Conservation (phyloP, 352 stramenopile species). For the Phytophthora constricta region DNA sequence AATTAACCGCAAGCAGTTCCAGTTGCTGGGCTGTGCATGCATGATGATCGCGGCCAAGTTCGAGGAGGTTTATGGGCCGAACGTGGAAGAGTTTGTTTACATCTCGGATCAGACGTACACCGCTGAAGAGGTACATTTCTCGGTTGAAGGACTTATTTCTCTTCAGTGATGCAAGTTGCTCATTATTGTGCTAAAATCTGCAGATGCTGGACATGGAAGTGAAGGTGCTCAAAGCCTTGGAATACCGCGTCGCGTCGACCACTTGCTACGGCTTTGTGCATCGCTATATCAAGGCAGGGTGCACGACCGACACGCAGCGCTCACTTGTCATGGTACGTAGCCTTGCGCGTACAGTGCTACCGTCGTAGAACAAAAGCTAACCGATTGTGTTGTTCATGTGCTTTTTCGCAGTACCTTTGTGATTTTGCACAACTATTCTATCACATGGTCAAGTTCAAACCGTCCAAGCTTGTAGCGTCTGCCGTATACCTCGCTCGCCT, state of each 20-base stretch:
- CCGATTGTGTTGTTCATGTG: slow-evolving; percentile 1
- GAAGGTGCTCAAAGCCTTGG: slow-evolving; percentile 74
- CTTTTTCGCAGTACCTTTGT: slow-evolving; percentile 65
- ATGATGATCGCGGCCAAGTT: slow-evolving; percentile 98
- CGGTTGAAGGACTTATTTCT: neutral
- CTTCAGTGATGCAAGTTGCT: slow-evolving; percentile 3
- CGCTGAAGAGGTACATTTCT: slow-evolving; percentile 64
- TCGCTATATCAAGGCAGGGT: slow-evolving; percentile 67
- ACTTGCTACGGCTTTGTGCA: slow-evolving; percentile 79
- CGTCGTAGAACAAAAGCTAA: slow-evolving; percentile 11
- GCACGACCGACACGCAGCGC: slow-evolving; percentile 58
- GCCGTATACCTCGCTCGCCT: slow-evolving; percentile 78
- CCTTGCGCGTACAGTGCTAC: neutral
- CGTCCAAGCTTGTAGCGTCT: slow-evolving; percentile 73
- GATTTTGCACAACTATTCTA: slow-evolving; percentile 76
- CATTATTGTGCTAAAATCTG: slow-evolving; percentile 6
- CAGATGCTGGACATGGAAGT: slow-evolving; percentile 87
- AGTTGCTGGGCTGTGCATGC: slow-evolving; percentile 95
- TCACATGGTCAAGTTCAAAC: slow-evolving; percentile 75
- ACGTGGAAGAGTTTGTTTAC: slow-evolving; percentile 96
- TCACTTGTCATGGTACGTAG: slow-evolving; percentile 65
- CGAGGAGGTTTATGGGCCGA: slow-evolving; percentile 96
- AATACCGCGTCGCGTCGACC: slow-evolving; percentile 80
- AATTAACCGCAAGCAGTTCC: slow-evolving; percentile 92
- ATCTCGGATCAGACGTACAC: slow-evolving; percentile 97